Base-by-base conservation (phyloP, 2,329 filamentous ascomycete genomes). In the Niveomyces coronatus region DNA sequence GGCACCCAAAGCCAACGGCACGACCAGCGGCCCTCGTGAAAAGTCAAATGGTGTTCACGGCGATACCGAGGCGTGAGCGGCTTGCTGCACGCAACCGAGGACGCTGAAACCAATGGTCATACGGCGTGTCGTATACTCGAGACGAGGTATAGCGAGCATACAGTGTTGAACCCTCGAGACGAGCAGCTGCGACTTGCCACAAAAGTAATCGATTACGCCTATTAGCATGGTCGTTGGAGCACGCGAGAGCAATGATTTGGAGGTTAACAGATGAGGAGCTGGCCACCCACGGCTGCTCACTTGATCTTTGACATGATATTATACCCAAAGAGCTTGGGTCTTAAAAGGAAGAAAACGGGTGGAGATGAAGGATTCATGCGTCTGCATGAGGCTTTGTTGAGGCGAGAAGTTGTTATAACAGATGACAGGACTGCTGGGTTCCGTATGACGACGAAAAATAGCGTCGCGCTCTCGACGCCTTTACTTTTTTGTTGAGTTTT, bases 1-100 rank as follows among this genome's bases (percentile, higher is more conserved):
- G 6, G 16, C 16, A 3, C 16, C 18, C 17, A 26, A 31, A 19
- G 22, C 32, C 24, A 24, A 36, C 11, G 31, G 31, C 47, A 18
- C 45, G 44, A 31, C 41, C 28, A 54, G 54, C 29, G 49, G 52
- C 16, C 45, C 38, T n/a, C 20, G 49, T 19, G 38, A 42, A 22
- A 43, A 48, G 34, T 47, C 45, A 2, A 57, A 57, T 33, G 55
- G 55, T 19, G 48, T 51, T n/a, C 52, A 57, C 42, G 34, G 42
- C 24, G 48, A 49, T 34, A 37, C 39, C 17, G 33, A 26, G 20
- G 31, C 32, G 8, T 31, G 35, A 26, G 20, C 35, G 13, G 14
- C 15, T 9, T 6, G 18, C 5, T 33, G 19, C 6, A n/a, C 15
- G 19, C n/a, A n/a, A 23, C 19, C 7, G 10, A 14, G n/a, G 8